These are phyloP conservation scores for Tuber microsphaerosporum DNA, from an alignment of 495 filamentous ascomycete genomes.

Conservation along the genomic window DNA sequence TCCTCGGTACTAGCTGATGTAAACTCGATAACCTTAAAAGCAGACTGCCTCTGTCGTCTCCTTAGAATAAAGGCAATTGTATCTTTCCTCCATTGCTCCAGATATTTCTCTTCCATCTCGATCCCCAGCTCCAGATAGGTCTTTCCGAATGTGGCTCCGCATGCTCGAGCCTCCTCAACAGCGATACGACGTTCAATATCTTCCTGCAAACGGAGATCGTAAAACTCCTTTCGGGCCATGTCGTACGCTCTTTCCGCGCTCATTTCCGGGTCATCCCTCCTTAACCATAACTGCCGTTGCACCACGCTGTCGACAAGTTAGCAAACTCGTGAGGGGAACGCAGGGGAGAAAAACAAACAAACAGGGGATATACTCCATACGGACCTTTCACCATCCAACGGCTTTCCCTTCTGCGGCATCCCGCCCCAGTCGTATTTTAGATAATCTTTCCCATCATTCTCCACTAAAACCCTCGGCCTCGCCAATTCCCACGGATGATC, in stretches of 20 bases:
- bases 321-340: constrained; percentile 8
- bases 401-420: constrained; percentile 69
- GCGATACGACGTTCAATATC: constrained; percentile 80
- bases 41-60: constrained; percentile 46
- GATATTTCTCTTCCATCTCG: constrained; percentile 69
- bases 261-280: constrained; percentile 57
- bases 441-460: constrained; percentile 75
- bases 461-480: constrained; percentile 73
- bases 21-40: constrained; percentile 48
- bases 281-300: constrained; percentile 81
- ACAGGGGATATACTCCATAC: constrained; percentile 15
- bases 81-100: constrained; percentile 76
- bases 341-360: not conserved
- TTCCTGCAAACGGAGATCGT: constrained; percentile 67
- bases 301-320: constrained; percentile 62
- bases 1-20: constrained; percentile 40
- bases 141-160: constrained; percentile 80
- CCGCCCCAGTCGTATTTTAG: constrained; percentile 70
- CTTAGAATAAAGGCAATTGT: constrained; percentile 51
- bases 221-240: constrained; percentile 81
- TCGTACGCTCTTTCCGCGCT: constrained; percentile 71
- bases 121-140: constrained; percentile 65
- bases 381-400: constrained; percentile 79
- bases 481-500: constrained; percentile 98
- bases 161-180: constrained; percentile 75